Conservation (phyloP, 116 monocot genomes). For the Dioscorea cayenensis region DNA sequence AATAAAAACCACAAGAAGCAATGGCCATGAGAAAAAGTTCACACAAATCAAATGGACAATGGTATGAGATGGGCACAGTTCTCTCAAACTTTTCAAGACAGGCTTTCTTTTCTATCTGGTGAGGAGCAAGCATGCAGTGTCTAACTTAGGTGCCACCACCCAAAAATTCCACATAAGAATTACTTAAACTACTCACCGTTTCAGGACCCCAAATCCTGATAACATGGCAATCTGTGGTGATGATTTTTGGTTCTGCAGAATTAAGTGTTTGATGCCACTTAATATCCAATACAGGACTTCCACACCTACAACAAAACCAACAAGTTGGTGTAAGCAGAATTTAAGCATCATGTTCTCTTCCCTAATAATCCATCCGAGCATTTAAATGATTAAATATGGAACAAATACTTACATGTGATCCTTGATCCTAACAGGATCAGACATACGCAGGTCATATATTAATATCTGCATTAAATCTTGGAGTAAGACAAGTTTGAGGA, state of each 20-base stretch:
- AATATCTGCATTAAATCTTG: slow-evolving; percentile 51
- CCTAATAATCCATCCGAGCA: neutral
- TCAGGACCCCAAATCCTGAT: slow-evolving; percentile 92
- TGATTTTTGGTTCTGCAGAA: slow-evolving; percentile 64
- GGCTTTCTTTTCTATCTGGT: no score
- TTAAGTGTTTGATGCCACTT: slow-evolving; percentile 95
- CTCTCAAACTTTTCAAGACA: no score
- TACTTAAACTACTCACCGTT: slow-evolving; percentile 37
- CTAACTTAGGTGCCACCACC: neutral
- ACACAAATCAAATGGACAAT: no score
- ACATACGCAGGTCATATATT: slow-evolving; percentile 90
- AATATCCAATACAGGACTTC: no score
- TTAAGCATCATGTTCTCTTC: neutral
- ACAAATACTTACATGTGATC: slow-evolving; percentile 83
- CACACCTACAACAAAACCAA: no score
- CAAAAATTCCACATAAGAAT: neutral
- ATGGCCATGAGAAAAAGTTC: no score
- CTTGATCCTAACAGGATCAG: slow-evolving; percentile 75
- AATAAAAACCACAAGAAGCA: no score
- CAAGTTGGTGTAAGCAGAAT: no score
- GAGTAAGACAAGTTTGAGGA: neutral
- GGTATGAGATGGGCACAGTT: no score
- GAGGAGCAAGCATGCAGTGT: no score
- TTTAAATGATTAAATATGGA: slow-evolving; percentile 6
- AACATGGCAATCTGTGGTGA: slow-evolving; percentile 70